Evolutionary conservation across 768 basidiomycete species (phyloP).

Genomic region (Roridomyces roridus): DNA sequence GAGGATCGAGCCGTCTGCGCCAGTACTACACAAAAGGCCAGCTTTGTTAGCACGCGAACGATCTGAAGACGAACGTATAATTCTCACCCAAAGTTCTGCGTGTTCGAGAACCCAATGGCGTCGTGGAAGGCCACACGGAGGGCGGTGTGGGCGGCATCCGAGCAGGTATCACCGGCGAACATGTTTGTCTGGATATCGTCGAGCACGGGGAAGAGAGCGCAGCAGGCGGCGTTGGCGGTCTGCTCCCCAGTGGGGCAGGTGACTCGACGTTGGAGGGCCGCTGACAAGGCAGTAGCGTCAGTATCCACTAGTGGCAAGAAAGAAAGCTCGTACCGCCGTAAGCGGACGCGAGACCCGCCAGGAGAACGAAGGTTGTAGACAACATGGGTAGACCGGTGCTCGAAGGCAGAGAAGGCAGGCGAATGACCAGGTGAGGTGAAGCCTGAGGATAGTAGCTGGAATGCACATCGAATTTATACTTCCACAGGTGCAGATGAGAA

Average conservation of each 20-base stretch:
- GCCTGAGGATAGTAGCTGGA: background rate
- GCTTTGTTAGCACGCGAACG: background rate
- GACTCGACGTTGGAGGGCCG: conserved; percentile 2
- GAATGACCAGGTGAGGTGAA: conserved; percentile 1
- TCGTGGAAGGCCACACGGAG: conserved; percentile 11
- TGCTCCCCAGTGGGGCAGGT: conserved; percentile 18
- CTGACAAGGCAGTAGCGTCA: background rate
- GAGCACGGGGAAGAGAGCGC: conserved; percentile 20
- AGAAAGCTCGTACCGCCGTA: background rate
- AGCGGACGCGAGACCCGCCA: background rate
- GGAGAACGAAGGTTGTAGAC: conserved; percentile 1
- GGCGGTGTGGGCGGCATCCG: conserved; percentile 2
- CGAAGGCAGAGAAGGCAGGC: background rate
- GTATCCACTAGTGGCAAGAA: background rate
- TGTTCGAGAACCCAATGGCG: conserved; percentile 13
- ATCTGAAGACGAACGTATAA: background rate
- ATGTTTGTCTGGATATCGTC: no score
- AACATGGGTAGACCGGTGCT: background rate
- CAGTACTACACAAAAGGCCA: conserved; percentile 4
- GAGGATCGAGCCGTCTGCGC: conserved; percentile 40
- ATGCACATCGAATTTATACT: no score
- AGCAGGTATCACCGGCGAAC: no score
- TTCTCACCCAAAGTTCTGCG: background rate
- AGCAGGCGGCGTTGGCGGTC: conserved; percentile 23
- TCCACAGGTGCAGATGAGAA: no score